Evolutionary conservation across 495 filamentous ascomycete species (phyloP), one percentile per base, ranked within the genome.

Genomic region (Penicillium tannophilum): DNA sequence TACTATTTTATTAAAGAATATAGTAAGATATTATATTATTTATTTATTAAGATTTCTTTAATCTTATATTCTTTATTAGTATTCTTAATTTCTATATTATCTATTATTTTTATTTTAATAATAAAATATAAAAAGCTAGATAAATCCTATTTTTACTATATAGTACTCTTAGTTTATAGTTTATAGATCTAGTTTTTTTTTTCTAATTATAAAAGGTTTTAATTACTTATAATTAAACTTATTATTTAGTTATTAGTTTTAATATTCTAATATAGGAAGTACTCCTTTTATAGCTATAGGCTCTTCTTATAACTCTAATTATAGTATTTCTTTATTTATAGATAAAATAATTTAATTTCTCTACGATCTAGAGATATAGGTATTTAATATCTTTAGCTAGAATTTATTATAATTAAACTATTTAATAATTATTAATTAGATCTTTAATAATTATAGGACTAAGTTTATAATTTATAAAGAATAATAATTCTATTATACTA

Each of bases 221-320:
- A 73, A 9, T 42, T 67, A 55, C 26, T 62, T 63, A 54, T 69
- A 58, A 19, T 73, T 48, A n/a, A 75, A 47, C 60, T 75, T 73
- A 20, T 69, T 56, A 39, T 9, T 31, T 31, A 31, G 30, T 31
- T 31, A 31, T 31, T 31, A 7, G 10, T 31, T n/a, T n/a, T n/a
- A n/a, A n/a, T n/a, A n/a, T n/a, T n/a, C n/a, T n/a, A n/a, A n/a
- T n/a, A 48, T 52, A 63, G 30, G 8, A 75, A 59, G 28, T 70
- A 72, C 57, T 60, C 59, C 60, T 55, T 53, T 57, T 66, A 46
- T 58, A n/a, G n/a, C n/a, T n/a, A n/a, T 52, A 36, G 53, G 58
- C 54, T 58, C 45, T 66, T 62, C 42, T 58, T 49, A 49, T 45
- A 62, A 53, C 42, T n/a, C 3, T 31, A 7, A 31, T 31, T 31